A percentile compares a stretch with the other conserved stretches of the same genome.
Evolutionary conservation across 2,329 filamentous ascomycete genomes (phyloP).

Genomic region (Phoma sp.): DNA sequence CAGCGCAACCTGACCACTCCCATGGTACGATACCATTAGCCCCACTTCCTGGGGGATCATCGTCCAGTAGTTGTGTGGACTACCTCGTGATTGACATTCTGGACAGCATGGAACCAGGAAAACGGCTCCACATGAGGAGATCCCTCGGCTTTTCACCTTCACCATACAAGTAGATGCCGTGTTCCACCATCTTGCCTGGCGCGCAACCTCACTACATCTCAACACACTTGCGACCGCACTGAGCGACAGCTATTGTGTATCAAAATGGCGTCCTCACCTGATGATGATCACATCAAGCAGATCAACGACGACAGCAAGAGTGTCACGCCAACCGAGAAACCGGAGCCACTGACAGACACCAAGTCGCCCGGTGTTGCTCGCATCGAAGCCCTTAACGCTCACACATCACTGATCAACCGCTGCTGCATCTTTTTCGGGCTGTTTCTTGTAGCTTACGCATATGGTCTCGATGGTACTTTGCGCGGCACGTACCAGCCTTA

Average conservation of each 20-base stretch:
- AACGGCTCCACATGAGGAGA: conserved; percentile 5
- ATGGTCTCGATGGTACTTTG: conserved; percentile 62
- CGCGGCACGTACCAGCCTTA: conserved; percentile 58
- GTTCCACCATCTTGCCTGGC: not conserved
- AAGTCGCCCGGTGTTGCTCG: conserved; percentile 63
- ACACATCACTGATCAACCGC: conserved; percentile 62
- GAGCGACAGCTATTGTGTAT: not conserved
- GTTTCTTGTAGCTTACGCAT: conserved; percentile 70
- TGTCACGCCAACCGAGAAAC: conserved; percentile 5
- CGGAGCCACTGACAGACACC: conserved; percentile 22
- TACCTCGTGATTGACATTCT: conserved; percentile 7
- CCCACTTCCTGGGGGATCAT: conserved; percentile 9
- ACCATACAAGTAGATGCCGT: not conserved
- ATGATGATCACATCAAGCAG: conserved; percentile 5
- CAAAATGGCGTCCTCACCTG: not conserved
- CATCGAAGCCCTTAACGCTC: conserved; percentile 63
- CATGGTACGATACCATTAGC: not conserved
- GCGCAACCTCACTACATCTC: not conserved
- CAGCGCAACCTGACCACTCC: conserved; percentile 3
- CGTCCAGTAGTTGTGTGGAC: conserved; percentile 1
- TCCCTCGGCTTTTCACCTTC: not conserved
- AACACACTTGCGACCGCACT: not conserved
- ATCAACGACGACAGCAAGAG: conserved; percentile 3
- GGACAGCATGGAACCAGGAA: not conserved
- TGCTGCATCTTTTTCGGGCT: conserved; percentile 66